Base-by-base conservation (phyloP, 306 rosid species). In the Mucuna pruriens region DNA sequence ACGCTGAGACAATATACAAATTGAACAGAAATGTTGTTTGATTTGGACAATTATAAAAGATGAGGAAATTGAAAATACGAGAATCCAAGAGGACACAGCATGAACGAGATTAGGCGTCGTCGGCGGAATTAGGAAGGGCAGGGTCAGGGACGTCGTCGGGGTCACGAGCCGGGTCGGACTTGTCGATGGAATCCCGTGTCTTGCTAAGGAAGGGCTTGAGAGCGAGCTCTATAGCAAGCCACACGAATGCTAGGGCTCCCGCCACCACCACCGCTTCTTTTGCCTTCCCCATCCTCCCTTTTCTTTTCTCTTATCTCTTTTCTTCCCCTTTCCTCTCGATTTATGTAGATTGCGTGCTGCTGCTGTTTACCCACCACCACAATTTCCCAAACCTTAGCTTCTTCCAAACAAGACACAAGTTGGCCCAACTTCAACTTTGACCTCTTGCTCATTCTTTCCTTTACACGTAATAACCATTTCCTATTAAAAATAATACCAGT, bases 141-240 rank as follows among this genome's bases (percentile, higher is more conserved):
- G 19, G 22, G 3, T 33, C 69, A 7, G 69, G 19, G 2, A 6
- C 65, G 20, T 93, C 98, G 44, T 94, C 98, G 9, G 93, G 93
- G 67, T 93, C 99, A 0, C 71, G 90, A 67, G 91, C 52, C 10
- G 94, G 94, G 90, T 95, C 97, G 13, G 98, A 87, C 73, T 89
- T 89, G 84, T 87, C 88, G 29, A 95, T 84, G 42, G 92, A 85
- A 9, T 81, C 68, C 0, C 99, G 95, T 13, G 87, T 63, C 77
- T 82, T 90, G 67, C 70, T 78, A 16, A 93, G 94, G 69, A 90
- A 84, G 76, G 98, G 98, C 75, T 93, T 93, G 86, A 93, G 67
- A 20, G 96, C 97, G 9, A 91, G 73, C 88, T 95, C 98, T 1
- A 95, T 86, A 39, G 96, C 90, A 11, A 89, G 69, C 98, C 99